Base-by-base conservation (phyloP, 345 rosid species). In the Salix arbutifolia region DNA sequence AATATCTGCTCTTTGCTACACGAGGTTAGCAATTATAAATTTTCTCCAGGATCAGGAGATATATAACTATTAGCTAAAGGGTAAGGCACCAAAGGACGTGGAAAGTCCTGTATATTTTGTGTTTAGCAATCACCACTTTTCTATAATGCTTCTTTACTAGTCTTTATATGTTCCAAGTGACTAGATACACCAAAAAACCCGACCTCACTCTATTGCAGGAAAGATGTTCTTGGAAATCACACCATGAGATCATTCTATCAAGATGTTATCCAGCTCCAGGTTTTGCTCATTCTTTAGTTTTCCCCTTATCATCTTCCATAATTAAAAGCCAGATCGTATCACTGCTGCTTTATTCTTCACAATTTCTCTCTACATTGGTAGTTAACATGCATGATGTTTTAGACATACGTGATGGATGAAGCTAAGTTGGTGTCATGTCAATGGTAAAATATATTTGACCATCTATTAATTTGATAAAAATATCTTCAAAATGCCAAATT, bases 261-360 rank as follows among this genome's bases (percentile, higher is more conserved):
- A 37, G 88, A 88, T 71, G 93, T 93, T 74, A 84, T 89, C 73
- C 78, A 81, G 48, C 94, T 90, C 61, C 94, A 90, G 96, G 97
- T 95, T 76, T 69, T 76, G 77, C 78, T 76, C 44, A 56, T 30
- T 61, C 66, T 67, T 30, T 69, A 35, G 6, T 38, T 28, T 5
- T 60, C 14, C 21, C 50, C 50, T 9, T 19, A 10, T 23, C 19
- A 44, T 12, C 33, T 74, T 58, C 19, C 33, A 21, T 31, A 50
- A 66, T 48, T 56, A 26, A 44, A 75, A 26, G 50, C 42, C 66
- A 66, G 71, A 66, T 69, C 66, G 68, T 44, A 61, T 18, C 37
- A 52, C n/a, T 18, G 16, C 62, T 53, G 23, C 33, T 60, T 66
- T 52, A 14, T 30, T 23, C 38, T 74, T 9, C 18, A 13, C 61